Conservation (phyloP, 202 grass and related monocot species). For the Digitaria exilis region DNA sequence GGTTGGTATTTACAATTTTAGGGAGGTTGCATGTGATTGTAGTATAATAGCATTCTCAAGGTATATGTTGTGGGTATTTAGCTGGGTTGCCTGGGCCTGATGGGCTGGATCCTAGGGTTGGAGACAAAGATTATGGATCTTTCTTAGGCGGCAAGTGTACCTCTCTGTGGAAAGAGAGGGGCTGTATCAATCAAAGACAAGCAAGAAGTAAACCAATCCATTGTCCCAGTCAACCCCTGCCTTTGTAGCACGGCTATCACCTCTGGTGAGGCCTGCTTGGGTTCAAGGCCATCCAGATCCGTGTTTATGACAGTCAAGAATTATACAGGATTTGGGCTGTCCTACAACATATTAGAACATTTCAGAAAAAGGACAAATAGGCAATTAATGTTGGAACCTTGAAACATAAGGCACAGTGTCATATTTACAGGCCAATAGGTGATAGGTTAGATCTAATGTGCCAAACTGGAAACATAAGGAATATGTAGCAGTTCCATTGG, state of each 20-base stretch:
- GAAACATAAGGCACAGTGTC: background rate
- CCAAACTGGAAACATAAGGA: background rate
- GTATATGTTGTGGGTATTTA: background rate
- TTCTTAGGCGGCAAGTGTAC: background rate
- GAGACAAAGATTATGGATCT: background rate
- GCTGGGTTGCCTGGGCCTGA: background rate
- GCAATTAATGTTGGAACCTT: background rate
- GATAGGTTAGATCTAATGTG: slow-evolving; percentile 15
- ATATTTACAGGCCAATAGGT: background rate
- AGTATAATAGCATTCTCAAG: background rate
- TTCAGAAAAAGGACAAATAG: slow-evolving; percentile 14
- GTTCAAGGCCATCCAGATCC: background rate
- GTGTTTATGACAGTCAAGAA: background rate
- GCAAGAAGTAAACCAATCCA: background rate
- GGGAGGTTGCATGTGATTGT: background rate
- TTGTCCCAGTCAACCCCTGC: background rate
- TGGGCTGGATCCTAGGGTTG: background rate
- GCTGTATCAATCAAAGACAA: background rate
- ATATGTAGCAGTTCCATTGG: background rate
- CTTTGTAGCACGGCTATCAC: background rate
- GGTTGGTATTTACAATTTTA: slow-evolving; percentile 41
- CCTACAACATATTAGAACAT: slow-evolving; percentile 16
- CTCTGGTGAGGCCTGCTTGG: background rate
- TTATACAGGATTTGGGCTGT: background rate
- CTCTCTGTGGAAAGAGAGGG: background rate